Evolutionary conservation across 169 alveolate species (phyloP).

Genomic region (Plasmodium relictum): DNA sequence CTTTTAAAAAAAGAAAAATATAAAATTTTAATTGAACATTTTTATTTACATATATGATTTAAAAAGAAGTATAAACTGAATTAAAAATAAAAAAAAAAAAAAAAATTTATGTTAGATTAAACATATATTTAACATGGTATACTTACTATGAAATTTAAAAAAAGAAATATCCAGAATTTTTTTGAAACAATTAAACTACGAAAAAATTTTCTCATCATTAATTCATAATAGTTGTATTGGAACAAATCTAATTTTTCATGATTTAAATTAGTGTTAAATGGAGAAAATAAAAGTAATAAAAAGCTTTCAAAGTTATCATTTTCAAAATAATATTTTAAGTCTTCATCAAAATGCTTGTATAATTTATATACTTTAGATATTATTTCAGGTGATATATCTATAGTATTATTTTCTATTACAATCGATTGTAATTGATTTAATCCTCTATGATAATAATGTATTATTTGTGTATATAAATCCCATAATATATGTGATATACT

Average conservation of each 20-base stretch:
- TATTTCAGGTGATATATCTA: neutral
- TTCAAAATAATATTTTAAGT: neutral
- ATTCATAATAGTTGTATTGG: neutral
- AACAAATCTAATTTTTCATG: neutral
- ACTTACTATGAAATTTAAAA: slow-evolving; percentile 15
- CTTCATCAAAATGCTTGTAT: slow-evolving; percentile 1
- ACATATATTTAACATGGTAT: no score
- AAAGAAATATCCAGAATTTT: slow-evolving; percentile 37
- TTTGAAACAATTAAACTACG: neutral
- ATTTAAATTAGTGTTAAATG: slow-evolving; percentile 32
- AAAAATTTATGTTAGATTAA: no score
- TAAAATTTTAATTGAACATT: no score
- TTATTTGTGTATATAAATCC: neutral
- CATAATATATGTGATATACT: slow-evolving; percentile 7
- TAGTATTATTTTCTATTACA: neutral
- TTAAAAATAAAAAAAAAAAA: no score
- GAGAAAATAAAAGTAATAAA: slow-evolving; percentile 40
- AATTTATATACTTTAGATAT: neutral
- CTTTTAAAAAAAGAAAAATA: no score
- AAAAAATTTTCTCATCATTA: slow-evolving; percentile 8
- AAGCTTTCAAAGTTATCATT: neutral
- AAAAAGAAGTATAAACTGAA: no score
- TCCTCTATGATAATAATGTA: neutral
- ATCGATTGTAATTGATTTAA: neutral
- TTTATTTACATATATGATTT: no score